Evolutionary conservation across 1,139 yeast genomes (phyloP).

Genomic region (Saccharomyces hybrid): DNA sequence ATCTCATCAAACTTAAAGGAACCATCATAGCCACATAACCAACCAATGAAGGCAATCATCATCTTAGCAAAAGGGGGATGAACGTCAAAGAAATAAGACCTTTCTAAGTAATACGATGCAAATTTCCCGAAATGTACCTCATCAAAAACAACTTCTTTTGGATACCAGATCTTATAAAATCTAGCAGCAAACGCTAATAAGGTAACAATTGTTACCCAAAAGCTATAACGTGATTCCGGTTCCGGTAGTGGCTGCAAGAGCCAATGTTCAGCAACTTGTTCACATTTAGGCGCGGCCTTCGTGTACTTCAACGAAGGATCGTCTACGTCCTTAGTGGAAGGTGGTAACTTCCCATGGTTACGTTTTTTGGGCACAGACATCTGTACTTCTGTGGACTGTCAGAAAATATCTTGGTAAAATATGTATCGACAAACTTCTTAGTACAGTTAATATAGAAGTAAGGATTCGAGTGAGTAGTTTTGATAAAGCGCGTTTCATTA

Average conservation of each 20-base stretch:
- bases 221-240: slow-evolving; percentile 14
- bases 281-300: slow-evolving; percentile 6
- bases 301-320: slow-evolving; percentile 16
- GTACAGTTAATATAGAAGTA: background rate
- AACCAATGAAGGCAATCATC: slow-evolving; percentile 85
- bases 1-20: slow-evolving; percentile 83
- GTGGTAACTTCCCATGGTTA: background rate
- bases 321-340: slow-evolving; percentile 11
- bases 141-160: slow-evolving; percentile 89
- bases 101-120: slow-evolving; percentile 77
- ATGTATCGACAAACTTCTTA: background rate
- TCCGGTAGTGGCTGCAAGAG: slow-evolving; percentile 24
- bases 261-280: slow-evolving; percentile 22
- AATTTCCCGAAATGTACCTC: slow-evolving; percentile 97
- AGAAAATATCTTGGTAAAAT: background rate
- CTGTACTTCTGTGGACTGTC: background rate
- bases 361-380: slow-evolving; percentile 1
- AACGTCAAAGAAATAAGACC: slow-evolving; percentile 86
- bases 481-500: background rate
- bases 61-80: slow-evolving; percentile 98
- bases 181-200: slow-evolving; percentile 61
- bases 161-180: slow-evolving; percentile 62
- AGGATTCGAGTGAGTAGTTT: background rate
- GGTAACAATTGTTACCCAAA: slow-evolving; percentile 41
- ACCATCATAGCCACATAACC: slow-evolving; percentile 83